Evolutionary conservation across 2,329 filamentous ascomycete genomes (phyloP), one percentile per base, ranked within the genome.

Genomic region (Penicillium sp.): DNA sequence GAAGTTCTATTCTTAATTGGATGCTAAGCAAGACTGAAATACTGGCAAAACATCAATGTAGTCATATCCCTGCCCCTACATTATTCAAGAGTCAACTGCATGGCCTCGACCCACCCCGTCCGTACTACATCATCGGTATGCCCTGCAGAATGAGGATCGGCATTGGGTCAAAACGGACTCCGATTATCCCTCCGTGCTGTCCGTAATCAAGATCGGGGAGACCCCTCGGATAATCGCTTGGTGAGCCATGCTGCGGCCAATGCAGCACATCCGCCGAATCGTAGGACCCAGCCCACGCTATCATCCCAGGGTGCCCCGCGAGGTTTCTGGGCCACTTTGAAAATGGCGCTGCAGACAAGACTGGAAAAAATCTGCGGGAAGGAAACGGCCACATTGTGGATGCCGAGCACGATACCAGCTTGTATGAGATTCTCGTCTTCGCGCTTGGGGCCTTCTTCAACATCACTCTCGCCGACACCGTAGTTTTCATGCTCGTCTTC

Each of bases 351-450:
- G 53, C 89, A 92, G 22, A 88, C 84, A 25, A 96, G 75, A 5
- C 91, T 96, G 10, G 92, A 91, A 48, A 96, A 81, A 54, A 96
- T 92, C 69, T 97, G 92, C 1, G 92, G 92, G 5, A 90, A 86
- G 0, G 92, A 90, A 61, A 97, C 89, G 14, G 92, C 87, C 74
- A 97, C 92, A 70, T 97, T 97, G 77, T 97, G 92, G 48, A 97
- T 91, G 8, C 92, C 92, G 2, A 97, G 81, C 40, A 97, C 90
- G 36, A 96, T 88, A 38, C 92, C 91, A 4, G 91, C 90, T 67
- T 94, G 88, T 63, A 92, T 88, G 2, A 83, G 78, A 35, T 83
- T 79, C 24, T 83, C 79, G 2, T 81, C 63, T 13, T 53, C 46
- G 10, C 20, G 13, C 25, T 71, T 64, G 27, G 48, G 53, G 38